These are phyloP conservation scores for Eutrema salsugineum DNA, from an alignment of 441 rosid species.

Conservation along the genomic window DNA sequence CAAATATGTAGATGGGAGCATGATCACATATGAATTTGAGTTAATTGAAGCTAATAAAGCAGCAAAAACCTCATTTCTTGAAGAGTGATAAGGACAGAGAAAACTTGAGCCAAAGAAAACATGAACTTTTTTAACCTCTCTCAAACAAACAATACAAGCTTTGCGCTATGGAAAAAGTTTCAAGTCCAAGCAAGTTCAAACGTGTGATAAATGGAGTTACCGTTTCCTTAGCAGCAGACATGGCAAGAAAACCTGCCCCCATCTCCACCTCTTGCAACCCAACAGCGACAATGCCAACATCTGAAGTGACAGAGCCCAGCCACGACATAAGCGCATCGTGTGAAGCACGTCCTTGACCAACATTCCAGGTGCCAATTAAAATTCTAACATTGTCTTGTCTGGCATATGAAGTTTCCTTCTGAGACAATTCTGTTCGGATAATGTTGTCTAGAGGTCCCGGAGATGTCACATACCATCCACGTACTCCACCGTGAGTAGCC, in stretches of 20 bases:
- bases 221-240: conserved; percentile 99
- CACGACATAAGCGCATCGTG: conserved; percentile 76
- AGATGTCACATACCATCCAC: conserved; percentile 87
- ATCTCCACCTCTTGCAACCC: conserved; percentile 98
- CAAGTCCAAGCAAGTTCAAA: background rate
- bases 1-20: conserved; percentile 1
- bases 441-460: conserved; percentile 83
- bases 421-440: conserved; percentile 63
- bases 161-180: background rate
- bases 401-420: conserved; percentile 52
- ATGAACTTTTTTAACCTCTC: background rate
- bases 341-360: conserved; percentile 94
- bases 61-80: background rate
- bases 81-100: no score
- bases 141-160: background rate
- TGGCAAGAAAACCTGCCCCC: conserved; percentile 99
- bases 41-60: background rate
- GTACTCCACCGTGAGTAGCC: conserved; percentile 95
- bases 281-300: conserved; percentile 87
- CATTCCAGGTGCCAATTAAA: conserved; percentile 94
- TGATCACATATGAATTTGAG: background rate
- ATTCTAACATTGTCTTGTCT: conserved; percentile 59
- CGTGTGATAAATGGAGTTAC: conserved; percentile 34
- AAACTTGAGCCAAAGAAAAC: no score
- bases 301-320: conserved; percentile 79